A percentile compares a stretch with the other conserved stretches of the same genome.
Evolutionary conservation across 1,139 yeast genomes (phyloP).

Genomic region (Lodderomyces parapsilosis): DNA sequence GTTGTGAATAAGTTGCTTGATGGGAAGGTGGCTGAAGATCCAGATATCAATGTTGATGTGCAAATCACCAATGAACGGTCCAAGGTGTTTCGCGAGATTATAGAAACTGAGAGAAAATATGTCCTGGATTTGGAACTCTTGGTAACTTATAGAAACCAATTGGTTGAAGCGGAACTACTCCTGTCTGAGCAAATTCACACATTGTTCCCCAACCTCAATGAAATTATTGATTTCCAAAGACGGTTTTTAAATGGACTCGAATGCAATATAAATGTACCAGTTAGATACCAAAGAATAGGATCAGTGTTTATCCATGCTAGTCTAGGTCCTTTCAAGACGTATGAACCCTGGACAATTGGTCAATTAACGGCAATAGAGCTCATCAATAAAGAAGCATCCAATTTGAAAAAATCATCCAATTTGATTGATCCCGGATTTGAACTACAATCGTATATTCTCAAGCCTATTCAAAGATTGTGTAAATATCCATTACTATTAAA

Average conservation of each 20-base stretch:
- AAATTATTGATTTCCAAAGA: conserved; percentile 88
- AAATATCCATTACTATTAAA: conserved; percentile 83
- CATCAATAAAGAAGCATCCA: conserved; percentile 61
- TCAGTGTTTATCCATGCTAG: conserved; percentile 82
- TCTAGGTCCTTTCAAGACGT: conserved; percentile 74
- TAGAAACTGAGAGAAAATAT: conserved; percentile 88
- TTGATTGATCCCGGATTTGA: conserved; percentile 86
- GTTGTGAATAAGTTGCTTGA: conserved; percentile 60
- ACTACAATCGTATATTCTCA: conserved; percentile 81
- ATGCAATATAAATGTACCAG: conserved; percentile 76
- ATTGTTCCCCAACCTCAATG: conserved; percentile 83
- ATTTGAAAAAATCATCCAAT: conserved; percentile 54
- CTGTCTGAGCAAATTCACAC: conserved; percentile 79
- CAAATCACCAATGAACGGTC: conserved; percentile 55
- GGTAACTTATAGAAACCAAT: conserved; percentile 64
- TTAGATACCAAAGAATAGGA: conserved; percentile 81
- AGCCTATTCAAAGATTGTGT: conserved; percentile 93
- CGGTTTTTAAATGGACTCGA: conserved; percentile 85
- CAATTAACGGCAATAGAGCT: conserved; percentile 86
- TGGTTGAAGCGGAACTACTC: conserved; percentile 63
- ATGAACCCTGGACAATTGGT: conserved; percentile 87
- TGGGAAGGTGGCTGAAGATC: not conserved
- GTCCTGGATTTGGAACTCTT: conserved; percentile 85
- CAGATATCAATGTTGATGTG: conserved; percentile 21
- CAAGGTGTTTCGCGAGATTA: conserved; percentile 78